These are phyloP conservation scores for Pseudotsuga menziesii DNA, from an alignment of 75 land plant species.

Conservation along the genomic window DNA sequence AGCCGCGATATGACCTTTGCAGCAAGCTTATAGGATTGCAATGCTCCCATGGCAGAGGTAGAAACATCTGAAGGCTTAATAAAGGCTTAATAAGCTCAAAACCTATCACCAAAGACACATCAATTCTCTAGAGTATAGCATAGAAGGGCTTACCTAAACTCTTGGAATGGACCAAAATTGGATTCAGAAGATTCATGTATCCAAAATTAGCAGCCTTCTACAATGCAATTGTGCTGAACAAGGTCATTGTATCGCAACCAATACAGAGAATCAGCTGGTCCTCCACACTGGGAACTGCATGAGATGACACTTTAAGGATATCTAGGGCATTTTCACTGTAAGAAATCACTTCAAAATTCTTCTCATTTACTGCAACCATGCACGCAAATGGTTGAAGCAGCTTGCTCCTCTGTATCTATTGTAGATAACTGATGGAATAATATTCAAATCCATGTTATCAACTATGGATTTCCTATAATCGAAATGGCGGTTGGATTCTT, in stretches of 20 bases:
- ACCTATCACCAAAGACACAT: conserved; percentile 67
- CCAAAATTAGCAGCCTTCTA: conserved; percentile 58
- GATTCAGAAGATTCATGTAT: conserved; percentile 75
- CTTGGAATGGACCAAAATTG: conserved; percentile 74
- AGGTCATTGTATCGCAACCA: conserved; percentile 35
- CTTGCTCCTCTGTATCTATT: conserved; percentile 75
- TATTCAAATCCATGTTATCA: conserved; percentile 23
- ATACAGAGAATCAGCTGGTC: conserved; percentile 55
- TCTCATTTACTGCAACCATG: conserved; percentile 67
- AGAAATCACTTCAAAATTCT: conserved; percentile 51
- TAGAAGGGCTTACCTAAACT: conserved; percentile 78
- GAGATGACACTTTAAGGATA: conserved; percentile 74
- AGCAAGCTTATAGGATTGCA: conserved; percentile 85
- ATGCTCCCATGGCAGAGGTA: conserved; percentile 72
- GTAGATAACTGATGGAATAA: conserved; percentile 62
- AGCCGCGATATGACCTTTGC: conserved; percentile 73
- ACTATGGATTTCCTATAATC: conserved; percentile 68
- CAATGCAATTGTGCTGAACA: conserved; percentile 12
- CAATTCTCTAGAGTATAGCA: conserved; percentile 72
- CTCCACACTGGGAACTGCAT: conserved; percentile 75
- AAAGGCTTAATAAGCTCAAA: conserved; percentile 71
- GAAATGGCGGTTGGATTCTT: conserved; percentile 55
- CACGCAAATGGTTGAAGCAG: conserved; percentile 87
- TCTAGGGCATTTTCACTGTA: conserved; percentile 91
- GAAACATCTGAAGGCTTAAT: conserved; percentile 57